Percentiles rank a stretch among this genome's conserved stretches.
These are phyloP conservation scores for Colletotrichum viniferum DNA, from an alignment of 2,329 filamentous ascomycete species.

Conservation along the genomic window DNA sequence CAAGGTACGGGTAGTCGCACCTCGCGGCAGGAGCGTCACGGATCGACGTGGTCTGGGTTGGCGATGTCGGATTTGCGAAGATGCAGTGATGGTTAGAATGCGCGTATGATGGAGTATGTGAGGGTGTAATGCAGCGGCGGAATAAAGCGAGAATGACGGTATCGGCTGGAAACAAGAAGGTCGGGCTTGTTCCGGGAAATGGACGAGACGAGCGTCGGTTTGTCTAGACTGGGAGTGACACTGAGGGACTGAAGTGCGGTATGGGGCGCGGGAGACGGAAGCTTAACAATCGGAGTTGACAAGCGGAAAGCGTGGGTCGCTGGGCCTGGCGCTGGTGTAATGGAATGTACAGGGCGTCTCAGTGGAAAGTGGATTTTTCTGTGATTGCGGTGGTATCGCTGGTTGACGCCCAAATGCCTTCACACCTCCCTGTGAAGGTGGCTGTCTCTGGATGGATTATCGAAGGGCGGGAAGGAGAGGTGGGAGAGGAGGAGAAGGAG, in stretches of 20 bases:
- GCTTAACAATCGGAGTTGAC: slow-evolving; percentile 21
- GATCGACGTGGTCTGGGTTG: not conserved
- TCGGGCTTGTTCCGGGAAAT: not conserved
- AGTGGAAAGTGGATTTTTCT: slow-evolving; percentile 18
- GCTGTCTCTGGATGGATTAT: not conserved
- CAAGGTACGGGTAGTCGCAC: not conserved
- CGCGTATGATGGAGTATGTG: not conserved
- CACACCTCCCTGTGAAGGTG: slow-evolving; percentile 9
- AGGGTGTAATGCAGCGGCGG: not conserved
- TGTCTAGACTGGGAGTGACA: not conserved
- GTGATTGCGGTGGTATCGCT: not conserved
- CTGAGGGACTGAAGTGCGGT: not conserved
- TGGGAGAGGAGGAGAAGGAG: not conserved
- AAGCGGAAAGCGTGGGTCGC: slow-evolving; percentile 21
- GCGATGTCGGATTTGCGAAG: not conserved
- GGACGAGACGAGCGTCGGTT: not conserved
- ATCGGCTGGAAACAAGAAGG: not conserved
- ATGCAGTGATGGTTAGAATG: not conserved
- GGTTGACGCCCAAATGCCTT: slow-evolving; percentile 20
- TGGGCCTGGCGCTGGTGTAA: slow-evolving; percentile 3
- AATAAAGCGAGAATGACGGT: not conserved
- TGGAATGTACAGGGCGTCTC: slow-evolving; percentile 19
- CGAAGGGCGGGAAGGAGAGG: not conserved
- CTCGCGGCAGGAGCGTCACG: not conserved
- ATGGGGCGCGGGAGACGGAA: slow-evolving; percentile 21